A percentile compares a stretch with the other conserved stretches of the same genome.
Conservation (phyloP, 768 basidiomycete species). For the Myochromella boudieri region DNA sequence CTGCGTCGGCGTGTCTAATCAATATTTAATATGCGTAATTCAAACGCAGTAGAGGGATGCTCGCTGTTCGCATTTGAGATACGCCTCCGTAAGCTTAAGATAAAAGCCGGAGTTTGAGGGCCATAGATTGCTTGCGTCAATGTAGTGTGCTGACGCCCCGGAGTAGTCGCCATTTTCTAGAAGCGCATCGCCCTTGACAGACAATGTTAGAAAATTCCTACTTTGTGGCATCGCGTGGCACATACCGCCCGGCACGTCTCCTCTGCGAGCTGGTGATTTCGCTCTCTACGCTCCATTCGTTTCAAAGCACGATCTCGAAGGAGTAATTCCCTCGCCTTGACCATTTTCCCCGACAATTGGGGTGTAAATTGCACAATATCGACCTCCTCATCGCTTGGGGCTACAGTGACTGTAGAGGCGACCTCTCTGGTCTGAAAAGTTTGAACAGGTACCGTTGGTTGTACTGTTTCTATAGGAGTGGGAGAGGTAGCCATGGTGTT, state of each 20-base stretch:
- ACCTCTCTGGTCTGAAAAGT: conserved; percentile 1
- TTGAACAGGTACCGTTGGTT: not conserved
- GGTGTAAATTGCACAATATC: conserved; percentile 12
- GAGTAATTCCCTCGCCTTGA: conserved; percentile 10
- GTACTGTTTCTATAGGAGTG: not conserved
- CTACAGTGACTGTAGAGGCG: conserved; percentile 1
- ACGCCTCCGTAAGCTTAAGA: conserved; percentile 18
- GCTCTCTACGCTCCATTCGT: conserved; percentile 14
- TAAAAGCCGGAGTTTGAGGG: conserved; percentile 19
- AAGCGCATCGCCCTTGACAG: conserved; percentile 32
- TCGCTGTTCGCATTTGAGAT: conserved; percentile 15
- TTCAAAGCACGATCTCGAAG: conserved; percentile 15
- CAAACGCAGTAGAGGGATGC: not conserved
- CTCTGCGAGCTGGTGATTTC: conserved; percentile 18
- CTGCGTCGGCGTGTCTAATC: conserved; percentile 18
- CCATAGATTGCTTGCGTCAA: conserved; percentile 28
- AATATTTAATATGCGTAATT: not conserved
- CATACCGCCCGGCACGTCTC: conserved; percentile 17
- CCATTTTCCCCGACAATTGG: conserved; percentile 9
- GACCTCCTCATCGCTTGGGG: conserved; percentile 9
- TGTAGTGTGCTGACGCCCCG: conserved; percentile 31
- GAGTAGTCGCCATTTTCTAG: conserved; percentile 29
- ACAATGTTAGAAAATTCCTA: conserved; percentile 1
- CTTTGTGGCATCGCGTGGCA: not conserved
- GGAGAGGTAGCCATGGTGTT: conserved; percentile 6